phyloP scores from a whole-genome alignment of 768 basidiomycete species.

The Lactarius sp. region DNA sequence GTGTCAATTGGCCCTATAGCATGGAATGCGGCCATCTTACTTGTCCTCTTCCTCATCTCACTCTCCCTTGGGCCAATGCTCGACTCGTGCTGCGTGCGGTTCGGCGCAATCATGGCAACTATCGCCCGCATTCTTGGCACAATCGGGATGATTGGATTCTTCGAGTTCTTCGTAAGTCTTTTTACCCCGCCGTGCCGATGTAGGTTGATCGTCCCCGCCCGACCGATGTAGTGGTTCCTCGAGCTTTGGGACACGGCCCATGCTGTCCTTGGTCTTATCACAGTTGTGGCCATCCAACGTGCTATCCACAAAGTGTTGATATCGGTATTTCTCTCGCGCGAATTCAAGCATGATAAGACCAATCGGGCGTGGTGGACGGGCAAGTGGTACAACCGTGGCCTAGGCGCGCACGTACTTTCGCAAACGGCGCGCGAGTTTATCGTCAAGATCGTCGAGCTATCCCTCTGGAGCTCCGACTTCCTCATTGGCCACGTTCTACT shows the following conservation, averaged over 20 bases:
- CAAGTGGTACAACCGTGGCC: conserved; percentile 92
- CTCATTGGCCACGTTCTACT: conserved; percentile 78
- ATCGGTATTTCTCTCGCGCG: conserved; percentile 88
- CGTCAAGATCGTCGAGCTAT: conserved; percentile 98
- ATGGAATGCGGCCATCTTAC: conserved; percentile 85
- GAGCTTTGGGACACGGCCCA: conserved; percentile 97
- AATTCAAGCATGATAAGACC: conserved; percentile 98
- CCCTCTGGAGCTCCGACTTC: conserved; percentile 95
- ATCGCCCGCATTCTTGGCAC: conserved; percentile 80
- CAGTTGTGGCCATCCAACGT: conserved; percentile 86
- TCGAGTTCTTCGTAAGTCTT: conserved; percentile 84
- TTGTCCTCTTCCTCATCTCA: conserved; percentile 86
- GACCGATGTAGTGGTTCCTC: conserved; percentile 73
- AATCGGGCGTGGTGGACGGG: conserved; percentile 99
- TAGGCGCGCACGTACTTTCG: conserved; percentile 87
- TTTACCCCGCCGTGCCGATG: neutral
- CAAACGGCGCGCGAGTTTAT: conserved; percentile 97
- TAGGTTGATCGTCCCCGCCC: neutral
- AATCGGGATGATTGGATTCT: conserved; percentile 87
- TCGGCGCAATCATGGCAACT: conserved; percentile 89
- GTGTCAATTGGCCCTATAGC: conserved; percentile 93
- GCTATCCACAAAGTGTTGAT: conserved; percentile 93
- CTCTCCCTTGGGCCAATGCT: conserved; percentile 91
- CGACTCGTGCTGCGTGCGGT: conserved; percentile 76
- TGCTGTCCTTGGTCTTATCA: conserved; percentile 87